Evolutionary conservation across 306 rosid species (phyloP).

Genomic region (Quercus alba): DNA sequence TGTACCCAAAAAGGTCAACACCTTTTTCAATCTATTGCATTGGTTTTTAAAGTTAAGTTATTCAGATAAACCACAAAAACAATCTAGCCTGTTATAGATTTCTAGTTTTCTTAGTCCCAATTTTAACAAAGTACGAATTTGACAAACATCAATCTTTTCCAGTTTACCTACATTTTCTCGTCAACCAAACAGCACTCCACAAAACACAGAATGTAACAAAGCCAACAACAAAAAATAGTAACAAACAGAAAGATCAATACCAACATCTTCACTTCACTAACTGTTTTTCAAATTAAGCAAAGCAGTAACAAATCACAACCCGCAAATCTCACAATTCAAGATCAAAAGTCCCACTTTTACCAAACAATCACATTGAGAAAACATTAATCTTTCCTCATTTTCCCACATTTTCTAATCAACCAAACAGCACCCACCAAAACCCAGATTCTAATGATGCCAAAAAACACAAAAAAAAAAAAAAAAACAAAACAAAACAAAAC

Average conservation of each 20-base stretch:
- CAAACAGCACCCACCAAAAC: no score
- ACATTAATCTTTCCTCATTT: no score
- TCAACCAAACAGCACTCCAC: constrained; percentile 9
- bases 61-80: constrained; percentile 9
- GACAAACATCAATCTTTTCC: neutral
- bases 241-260: neutral
- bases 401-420: no score
- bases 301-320: neutral
- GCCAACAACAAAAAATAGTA: neutral
- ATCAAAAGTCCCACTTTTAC: neutral
- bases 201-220: neutral
- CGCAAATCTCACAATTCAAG: neutral
- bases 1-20: constrained; percentile 1
- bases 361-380: no score
- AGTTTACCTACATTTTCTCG: constrained; percentile 7
- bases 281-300: neutral
- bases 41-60: neutral
- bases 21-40: neutral
- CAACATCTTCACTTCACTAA: neutral
- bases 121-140: neutral
- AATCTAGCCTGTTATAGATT: neutral
- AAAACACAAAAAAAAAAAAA: no score
- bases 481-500: no score
- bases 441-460: no score
- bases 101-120: neutral